Conservation (phyloP, 1,284 basidiomycete genomes). For the Naganishia liquefaciens region DNA sequence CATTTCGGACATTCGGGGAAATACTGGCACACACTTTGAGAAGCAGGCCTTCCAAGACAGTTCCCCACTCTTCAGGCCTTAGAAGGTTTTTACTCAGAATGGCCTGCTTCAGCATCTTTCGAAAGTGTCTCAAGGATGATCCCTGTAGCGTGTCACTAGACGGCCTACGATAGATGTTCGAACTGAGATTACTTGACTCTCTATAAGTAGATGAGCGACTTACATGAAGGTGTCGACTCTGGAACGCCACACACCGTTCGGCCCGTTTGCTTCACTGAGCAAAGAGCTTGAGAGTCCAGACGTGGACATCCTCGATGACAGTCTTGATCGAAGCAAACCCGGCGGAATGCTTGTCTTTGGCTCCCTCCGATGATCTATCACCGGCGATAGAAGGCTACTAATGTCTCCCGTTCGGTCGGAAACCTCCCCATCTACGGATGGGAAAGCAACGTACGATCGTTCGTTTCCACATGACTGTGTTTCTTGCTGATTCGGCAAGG, state of each 20-base stretch:
- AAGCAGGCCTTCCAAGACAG: slow-evolving; percentile 69
- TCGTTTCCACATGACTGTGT: neutral
- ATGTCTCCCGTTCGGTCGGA: neutral
- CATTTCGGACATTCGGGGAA: slow-evolving; percentile 56
- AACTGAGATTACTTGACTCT: neutral
- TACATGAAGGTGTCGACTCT: slow-evolving; percentile 48
- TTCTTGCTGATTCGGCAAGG: neutral
- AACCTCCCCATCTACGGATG: neutral
- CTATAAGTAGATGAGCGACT: neutral
- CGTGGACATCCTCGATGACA: slow-evolving; percentile 30
- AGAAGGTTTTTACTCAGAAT: slow-evolving; percentile 68
- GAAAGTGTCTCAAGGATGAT: slow-evolving; percentile 81
- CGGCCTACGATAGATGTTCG: slow-evolving; percentile 60
- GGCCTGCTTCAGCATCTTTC: slow-evolving; percentile 78
- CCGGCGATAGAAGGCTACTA: slow-evolving; percentile 11
- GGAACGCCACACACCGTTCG: slow-evolving; percentile 45
- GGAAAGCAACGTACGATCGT: slow-evolving; percentile 9
- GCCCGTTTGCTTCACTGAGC: slow-evolving; percentile 27
- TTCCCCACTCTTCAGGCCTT: slow-evolving; percentile 80
- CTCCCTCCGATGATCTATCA: slow-evolving; percentile 2
- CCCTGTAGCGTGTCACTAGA: slow-evolving; percentile 66
- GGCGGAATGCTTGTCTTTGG: slow-evolving; percentile 11
- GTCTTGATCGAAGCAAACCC: slow-evolving; percentile 22
- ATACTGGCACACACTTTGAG: slow-evolving; percentile 51
- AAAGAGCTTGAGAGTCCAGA: slow-evolving; percentile 31